Percentiles rank a stretch among this genome's conserved stretches.
Conservation (phyloP, 139 green algal species). For the Closterium sp. region DNA sequence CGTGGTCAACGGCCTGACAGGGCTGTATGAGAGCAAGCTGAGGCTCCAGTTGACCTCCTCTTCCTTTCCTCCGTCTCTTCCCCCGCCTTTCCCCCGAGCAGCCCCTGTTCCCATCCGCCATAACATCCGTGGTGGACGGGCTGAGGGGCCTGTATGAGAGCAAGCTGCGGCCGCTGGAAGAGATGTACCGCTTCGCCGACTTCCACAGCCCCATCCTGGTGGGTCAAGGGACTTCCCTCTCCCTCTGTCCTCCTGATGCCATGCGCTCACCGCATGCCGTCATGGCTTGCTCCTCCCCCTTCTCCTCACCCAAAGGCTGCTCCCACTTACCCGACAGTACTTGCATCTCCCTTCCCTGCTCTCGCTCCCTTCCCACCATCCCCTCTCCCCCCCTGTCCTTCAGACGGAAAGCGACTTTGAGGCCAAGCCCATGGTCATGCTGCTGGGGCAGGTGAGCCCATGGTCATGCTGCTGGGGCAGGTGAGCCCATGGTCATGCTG, state of each 20-base stretch:
- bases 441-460: conserved; percentile 92
- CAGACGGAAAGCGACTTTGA: conserved; percentile 82
- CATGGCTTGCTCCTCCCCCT: not conserved
- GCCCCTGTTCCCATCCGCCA: not conserved
- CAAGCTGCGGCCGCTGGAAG: conserved; percentile 85
- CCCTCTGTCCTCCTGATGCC: not conserved
- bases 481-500: conserved; percentile 87
- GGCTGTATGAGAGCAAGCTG: not conserved
- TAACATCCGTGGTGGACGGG: conserved; percentile 79
- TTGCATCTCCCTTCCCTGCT: not conserved
- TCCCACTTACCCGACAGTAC: not conserved
- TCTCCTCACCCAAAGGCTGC: not conserved
- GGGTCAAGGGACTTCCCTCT: not conserved
- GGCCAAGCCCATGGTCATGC: conserved; percentile 91
- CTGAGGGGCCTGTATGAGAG: conserved; percentile 91
- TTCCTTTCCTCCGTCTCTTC: not conserved
- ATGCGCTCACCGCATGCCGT: not conserved
- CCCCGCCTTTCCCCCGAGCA: not conserved
- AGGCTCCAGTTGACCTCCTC: too few relatives aligned
- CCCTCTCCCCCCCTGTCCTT: not conserved
- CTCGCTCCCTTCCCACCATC: conserved; percentile 39
- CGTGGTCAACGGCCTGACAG: not conserved
- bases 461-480: conserved; percentile 93
- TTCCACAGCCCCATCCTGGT: conserved; percentile 79
- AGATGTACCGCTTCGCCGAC: conserved; percentile 86